Conservation (phyloP, 495 filamentous ascomycete species). For the Mycothermus thermophilus region DNA sequence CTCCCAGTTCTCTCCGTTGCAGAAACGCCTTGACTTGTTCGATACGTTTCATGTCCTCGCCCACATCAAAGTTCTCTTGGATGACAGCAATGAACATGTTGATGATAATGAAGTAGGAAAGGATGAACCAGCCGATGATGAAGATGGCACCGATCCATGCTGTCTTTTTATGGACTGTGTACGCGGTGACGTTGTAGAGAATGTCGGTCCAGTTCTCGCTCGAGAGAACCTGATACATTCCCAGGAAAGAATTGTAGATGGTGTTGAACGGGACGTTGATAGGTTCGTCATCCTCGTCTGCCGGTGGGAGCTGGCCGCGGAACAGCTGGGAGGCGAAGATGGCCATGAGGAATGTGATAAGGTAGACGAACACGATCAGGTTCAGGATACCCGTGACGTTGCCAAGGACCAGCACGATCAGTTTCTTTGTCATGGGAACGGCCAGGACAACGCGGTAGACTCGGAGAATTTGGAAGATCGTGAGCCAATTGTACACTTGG, state of each 20-base stretch:
- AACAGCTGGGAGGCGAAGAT: conserved; percentile 93
- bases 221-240: conserved; percentile 97
- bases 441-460: conserved; percentile 87
- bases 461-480: conserved; percentile 83
- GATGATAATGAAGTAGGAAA: conserved; percentile 89
- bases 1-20: conserved; percentile 73
- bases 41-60: conserved; percentile 92
- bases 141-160: conserved; percentile 94
- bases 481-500: conserved; percentile 74
- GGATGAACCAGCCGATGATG: conserved; percentile 87
- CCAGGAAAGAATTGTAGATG: conserved; percentile 89
- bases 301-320: conserved; percentile 60
- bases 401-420: conserved; percentile 78
- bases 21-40: conserved; percentile 92
- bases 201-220: conserved; percentile 92
- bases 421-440: conserved; percentile 67
- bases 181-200: conserved; percentile 66
- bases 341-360: conserved; percentile 84
- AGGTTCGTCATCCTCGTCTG: conserved; percentile 40
- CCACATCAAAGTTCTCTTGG: conserved; percentile 99
- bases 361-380: conserved; percentile 87
- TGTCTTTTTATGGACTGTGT: conserved; percentile 45
- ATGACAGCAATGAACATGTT: conserved; percentile 99
- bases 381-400: conserved; percentile 89
- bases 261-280: conserved; percentile 67